These are phyloP conservation scores for Trichophyton simii DNA, from an alignment of 2,329 filamentous ascomycete genomes.

Conservation along the genomic window DNA sequence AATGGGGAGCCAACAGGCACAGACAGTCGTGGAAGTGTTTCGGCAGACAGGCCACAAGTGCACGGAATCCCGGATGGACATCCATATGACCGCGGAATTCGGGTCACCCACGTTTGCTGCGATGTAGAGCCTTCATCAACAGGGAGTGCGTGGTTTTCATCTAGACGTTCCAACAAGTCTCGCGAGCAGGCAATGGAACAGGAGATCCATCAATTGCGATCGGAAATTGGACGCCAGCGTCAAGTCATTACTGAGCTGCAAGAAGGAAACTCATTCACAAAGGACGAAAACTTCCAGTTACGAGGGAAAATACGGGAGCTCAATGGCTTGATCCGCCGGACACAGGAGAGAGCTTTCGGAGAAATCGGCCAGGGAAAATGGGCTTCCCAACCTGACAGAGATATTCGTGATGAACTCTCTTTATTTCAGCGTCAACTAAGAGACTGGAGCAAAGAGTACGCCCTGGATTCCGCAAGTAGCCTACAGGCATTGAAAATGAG, in stretches of 20 bases:
- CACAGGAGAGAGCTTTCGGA: conserved; percentile 8
- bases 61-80: background rate
- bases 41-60: background rate
- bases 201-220: background rate
- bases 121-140: background rate
- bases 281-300: conserved; percentile 4
- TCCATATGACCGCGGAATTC: background rate
- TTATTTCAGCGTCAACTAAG: conserved; percentile 5
- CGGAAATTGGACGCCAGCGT: background rate
- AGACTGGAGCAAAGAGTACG: conserved; percentile 7
- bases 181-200: background rate
- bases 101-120: background rate
- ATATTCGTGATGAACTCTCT: conserved; percentile 3
- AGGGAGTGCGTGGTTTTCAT: background rate
- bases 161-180: background rate
- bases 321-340: conserved; percentile 4
- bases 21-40: background rate
- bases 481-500: conserved; percentile 2
- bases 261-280: background rate
- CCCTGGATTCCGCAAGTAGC: background rate
- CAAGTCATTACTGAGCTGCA: background rate
- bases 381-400: conserved; percentile 5
- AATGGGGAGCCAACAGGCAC: background rate
- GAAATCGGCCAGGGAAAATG: conserved; percentile 6
- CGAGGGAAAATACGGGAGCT: conserved; percentile 3